Conservation (phyloP, 371 early-diverging fungal genomes). For the Saksenaea vasiformis region DNA sequence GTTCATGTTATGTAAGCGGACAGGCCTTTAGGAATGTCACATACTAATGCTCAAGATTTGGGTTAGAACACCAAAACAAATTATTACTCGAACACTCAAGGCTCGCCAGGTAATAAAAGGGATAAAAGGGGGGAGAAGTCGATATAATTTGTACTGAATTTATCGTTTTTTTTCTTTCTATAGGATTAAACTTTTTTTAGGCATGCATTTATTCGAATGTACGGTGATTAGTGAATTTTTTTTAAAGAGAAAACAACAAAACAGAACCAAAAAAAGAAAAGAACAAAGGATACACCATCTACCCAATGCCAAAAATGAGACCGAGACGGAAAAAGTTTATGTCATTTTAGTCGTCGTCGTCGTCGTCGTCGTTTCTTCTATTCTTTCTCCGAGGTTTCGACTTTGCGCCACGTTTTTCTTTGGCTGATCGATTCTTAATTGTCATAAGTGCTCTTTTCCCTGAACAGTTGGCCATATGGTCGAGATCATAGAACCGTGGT, state of each 20-base stretch:
- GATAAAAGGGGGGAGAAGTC: neutral
- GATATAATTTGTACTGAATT: neutral
- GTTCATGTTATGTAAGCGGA: conserved; percentile 89
- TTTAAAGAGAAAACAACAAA: too few relatives aligned
- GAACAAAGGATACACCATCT: neutral
- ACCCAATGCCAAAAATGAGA: neutral
- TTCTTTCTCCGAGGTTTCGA: neutral
- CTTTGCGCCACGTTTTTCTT: neutral
- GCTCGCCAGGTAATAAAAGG: neutral
- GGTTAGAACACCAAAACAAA: neutral
- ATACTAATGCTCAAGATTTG: neutral
- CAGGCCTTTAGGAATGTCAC: neutral
- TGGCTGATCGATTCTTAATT: conserved; percentile 25
- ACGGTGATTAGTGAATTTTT: too few relatives aligned
- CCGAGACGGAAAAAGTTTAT: too few relatives aligned
- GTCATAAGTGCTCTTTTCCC: conserved; percentile 73
- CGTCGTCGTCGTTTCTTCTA: neutral
- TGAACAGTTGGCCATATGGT: conserved; percentile 67
- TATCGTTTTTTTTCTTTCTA: neutral
- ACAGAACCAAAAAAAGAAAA: too few relatives aligned
- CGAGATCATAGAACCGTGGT: conserved; percentile 68
- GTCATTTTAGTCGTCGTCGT: too few relatives aligned
- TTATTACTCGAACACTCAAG: neutral
- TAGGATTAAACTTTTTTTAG: neutral
- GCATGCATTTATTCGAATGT: neutral